A percentile compares a stretch with the other conserved stretches of the same genome.
phyloP scores from a whole-genome alignment of 805 yeast genomes.

The Candida hungchunana region DNA sequence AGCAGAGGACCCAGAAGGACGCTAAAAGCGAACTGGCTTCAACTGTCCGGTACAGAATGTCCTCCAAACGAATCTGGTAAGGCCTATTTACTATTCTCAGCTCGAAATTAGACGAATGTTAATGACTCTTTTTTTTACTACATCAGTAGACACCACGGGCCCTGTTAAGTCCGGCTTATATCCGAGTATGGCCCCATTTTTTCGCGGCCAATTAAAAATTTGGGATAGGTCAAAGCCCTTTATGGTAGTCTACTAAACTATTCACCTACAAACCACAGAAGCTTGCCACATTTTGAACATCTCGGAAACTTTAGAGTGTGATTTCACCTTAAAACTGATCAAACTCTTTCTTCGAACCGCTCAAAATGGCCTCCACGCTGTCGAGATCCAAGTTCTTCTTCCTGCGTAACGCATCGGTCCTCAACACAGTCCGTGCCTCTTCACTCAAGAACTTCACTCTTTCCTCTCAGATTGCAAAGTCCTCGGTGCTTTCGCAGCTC shows the following conservation, averaged over 20 bases:
- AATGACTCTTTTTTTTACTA: too few species aligned
- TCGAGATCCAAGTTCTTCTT: conserved; percentile 56
- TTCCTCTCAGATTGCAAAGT: conserved; percentile 2
- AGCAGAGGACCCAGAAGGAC: conserved; percentile 26
- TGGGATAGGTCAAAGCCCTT: conserved; percentile 9
- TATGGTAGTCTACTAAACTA: neutral
- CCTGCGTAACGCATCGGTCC: conserved; percentile 47
- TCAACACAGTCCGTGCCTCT: conserved; percentile 28
- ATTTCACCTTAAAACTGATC: too few species aligned
- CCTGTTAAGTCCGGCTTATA: too few species aligned
- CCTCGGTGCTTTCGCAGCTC: conserved; percentile 8
- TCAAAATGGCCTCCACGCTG: conserved; percentile 26
- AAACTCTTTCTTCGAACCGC: neutral
- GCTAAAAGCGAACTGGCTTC: conserved; percentile 37
- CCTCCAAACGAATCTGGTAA: conserved; percentile 63
- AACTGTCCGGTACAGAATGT: conserved; percentile 67
- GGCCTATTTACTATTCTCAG: too few species aligned
- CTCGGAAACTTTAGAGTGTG: neutral
- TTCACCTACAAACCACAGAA: too few species aligned
- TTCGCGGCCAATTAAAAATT: conserved; percentile 16
- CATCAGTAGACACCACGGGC: too few species aligned
- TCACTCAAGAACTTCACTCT: conserved; percentile 21
- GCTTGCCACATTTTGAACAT: neutral
- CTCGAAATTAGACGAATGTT: too few species aligned
- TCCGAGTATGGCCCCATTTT: conserved; percentile 7